Evolutionary conservation across 768 basidiomycete genomes (phyloP).

Genomic region (Psilocybe cyanescens): DNA sequence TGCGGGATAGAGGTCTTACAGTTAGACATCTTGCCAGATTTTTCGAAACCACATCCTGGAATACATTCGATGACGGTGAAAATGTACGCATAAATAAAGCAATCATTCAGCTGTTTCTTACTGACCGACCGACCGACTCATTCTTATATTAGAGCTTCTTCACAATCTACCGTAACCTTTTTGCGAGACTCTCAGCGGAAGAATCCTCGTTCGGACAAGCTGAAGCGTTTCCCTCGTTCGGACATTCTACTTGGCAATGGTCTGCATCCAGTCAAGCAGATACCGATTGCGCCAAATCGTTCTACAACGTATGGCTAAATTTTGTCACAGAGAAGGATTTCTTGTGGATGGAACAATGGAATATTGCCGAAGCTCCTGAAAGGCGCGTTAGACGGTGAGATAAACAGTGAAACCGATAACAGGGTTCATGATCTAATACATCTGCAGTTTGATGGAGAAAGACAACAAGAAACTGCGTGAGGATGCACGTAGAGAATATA

Average conservation of each 20-base stretch:
- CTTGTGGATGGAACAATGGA: slow-evolving; percentile 85
- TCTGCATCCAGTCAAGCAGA: slow-evolving; percentile 47
- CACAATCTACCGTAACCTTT: slow-evolving; percentile 86
- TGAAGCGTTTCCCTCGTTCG: slow-evolving; percentile 80
- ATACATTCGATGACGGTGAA: slow-evolving; percentile 63
- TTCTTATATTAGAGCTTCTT: slow-evolving; percentile 73
- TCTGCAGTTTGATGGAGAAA: slow-evolving; percentile 82
- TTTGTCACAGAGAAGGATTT: slow-evolving; percentile 91
- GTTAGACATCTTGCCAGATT: slow-evolving; percentile 83
- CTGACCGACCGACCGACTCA: background rate
- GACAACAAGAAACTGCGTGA: slow-evolving; percentile 95
- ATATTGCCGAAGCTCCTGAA: slow-evolving; percentile 84
- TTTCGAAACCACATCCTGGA: slow-evolving; percentile 75
- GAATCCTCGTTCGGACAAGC: slow-evolving; percentile 55
- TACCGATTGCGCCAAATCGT: slow-evolving; percentile 60
- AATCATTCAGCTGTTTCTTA: background rate
- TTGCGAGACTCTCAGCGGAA: slow-evolving; percentile 80
- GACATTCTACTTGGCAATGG: slow-evolving; percentile 79
- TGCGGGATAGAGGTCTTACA: slow-evolving; percentile 76
- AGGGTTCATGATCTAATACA: background rate
- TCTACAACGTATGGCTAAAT: slow-evolving; percentile 87
- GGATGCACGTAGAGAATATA: slow-evolving; percentile 88
- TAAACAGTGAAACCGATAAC: background rate
- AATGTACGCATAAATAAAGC: slow-evolving; percentile 44
- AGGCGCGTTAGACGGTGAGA: slow-evolving; percentile 75